Evolutionary conservation across 352 stramenopile genomes (phyloP).

Genomic region (Ophiocytium majus): DNA sequence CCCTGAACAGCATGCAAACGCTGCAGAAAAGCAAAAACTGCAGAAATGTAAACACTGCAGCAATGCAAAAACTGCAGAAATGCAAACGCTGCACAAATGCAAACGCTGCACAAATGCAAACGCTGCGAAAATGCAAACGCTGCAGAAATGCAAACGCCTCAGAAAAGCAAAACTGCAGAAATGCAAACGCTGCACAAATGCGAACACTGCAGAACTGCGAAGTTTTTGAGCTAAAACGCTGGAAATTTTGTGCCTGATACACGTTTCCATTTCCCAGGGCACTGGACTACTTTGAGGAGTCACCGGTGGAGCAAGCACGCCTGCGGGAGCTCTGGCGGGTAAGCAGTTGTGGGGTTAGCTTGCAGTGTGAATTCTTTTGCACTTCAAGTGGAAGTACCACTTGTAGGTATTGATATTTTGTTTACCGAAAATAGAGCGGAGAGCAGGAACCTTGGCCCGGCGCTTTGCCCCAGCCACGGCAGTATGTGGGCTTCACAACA

Average conservation of each 20-base stretch:
- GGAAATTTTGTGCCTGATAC: no score
- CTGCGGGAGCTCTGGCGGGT: conserved; percentile 17
- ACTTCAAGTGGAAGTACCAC: neutral
- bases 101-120: neutral
- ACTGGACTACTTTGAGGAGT: conserved; percentile 13
- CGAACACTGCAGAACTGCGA: neutral
- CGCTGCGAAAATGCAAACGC: neutral
- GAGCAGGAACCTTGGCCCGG: neutral
- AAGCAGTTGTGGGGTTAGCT: neutral
- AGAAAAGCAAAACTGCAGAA: neutral
- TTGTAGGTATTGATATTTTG: no score
- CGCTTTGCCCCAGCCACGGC: neutral
- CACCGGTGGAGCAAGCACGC: conserved; percentile 16
- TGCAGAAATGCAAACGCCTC: neutral
- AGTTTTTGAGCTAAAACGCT: no score
- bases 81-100: neutral
- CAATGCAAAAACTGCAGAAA: no score
- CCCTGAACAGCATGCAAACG: no score
- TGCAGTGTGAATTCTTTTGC: neutral
- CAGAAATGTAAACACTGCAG: no score
- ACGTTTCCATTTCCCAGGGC: neutral
- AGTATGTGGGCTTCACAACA: no score
- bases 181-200: neutral
- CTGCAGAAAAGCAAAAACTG: no score
- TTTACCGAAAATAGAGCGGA: no score